phyloP scores from a whole-genome alignment of 2,329 filamentous ascomycete species.

The Fusarium brevicatenulatum region DNA sequence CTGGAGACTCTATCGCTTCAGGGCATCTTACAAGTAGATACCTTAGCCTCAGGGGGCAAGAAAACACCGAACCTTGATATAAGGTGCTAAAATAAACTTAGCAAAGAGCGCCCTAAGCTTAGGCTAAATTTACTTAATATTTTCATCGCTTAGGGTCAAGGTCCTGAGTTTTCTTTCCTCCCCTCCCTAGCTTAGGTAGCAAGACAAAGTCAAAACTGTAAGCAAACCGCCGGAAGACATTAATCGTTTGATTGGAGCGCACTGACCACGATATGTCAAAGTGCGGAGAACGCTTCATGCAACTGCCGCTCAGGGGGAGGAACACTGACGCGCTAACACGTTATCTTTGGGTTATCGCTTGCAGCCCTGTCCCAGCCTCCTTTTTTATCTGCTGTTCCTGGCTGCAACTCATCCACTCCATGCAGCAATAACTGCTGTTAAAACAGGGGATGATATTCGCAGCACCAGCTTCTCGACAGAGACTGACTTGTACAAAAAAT shows the following conservation, averaged over 20 bases:
- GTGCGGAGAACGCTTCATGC: not conserved
- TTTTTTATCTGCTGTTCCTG: constrained; percentile 29
- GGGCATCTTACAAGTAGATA: not conserved
- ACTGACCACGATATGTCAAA: not conserved
- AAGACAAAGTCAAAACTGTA: not conserved
- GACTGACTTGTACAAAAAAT: not conserved
- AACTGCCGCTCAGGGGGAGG: constrained; percentile 24
- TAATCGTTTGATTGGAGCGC: not conserved
- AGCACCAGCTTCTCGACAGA: not conserved
- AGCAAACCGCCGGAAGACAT: not conserved
- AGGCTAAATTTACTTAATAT: too few relatives aligned
- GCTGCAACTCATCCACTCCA: constrained; percentile 40
- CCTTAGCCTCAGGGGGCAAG: too few relatives aligned
- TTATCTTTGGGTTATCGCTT: constrained; percentile 26
- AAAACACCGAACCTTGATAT: too few relatives aligned
- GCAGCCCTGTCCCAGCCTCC: constrained; percentile 47
- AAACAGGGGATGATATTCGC: not conserved
- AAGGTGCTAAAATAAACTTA: too few relatives aligned
- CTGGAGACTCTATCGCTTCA: not conserved
- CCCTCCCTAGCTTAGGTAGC: not conserved
- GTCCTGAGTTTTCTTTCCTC: too few relatives aligned
- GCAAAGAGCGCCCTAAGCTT: too few relatives aligned
- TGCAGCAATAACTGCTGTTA: constrained; percentile 48
- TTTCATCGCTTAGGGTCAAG: too few relatives aligned
- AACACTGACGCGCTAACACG: not conserved